Percentiles rank a stretch among this genome's conserved stretches.
Evolutionary conservation across 1,284 basidiomycete species (phyloP).

Genomic region (Hemileia vastatrix): DNA sequence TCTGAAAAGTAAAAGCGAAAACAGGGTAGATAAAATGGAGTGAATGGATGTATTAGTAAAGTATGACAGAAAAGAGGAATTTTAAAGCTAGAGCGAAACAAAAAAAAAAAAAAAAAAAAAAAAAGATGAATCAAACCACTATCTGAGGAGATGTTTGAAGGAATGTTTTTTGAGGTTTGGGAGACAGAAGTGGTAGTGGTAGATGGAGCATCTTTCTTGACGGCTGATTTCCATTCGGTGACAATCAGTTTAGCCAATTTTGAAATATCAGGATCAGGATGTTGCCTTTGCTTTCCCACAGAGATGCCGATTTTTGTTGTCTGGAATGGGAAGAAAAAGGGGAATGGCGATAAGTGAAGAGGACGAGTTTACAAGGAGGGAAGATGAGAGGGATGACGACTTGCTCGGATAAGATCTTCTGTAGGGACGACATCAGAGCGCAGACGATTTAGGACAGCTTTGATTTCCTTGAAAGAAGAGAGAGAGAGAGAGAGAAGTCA

Average conservation of each 20-base stretch:
- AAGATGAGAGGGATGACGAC: neutral
- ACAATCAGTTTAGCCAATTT: slow-evolving; percentile 19
- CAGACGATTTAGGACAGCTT: slow-evolving; percentile 4
- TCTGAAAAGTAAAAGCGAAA: no score
- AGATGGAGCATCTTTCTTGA: slow-evolving; percentile 6
- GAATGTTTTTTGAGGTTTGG: neutral
- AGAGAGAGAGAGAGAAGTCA: neutral
- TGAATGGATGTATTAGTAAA: no score
- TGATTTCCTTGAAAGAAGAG: slow-evolving; percentile 2
- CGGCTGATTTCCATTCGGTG: slow-evolving; percentile 8
- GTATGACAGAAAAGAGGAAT: no score
- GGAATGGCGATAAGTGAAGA: neutral
- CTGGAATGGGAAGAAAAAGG: neutral
- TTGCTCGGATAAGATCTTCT: slow-evolving; percentile 20
- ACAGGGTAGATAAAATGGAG: no score
- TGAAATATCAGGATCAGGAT: slow-evolving; percentile 11
- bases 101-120: neutral
- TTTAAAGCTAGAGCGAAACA: no score
- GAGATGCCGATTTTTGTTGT: slow-evolving; percentile 17
- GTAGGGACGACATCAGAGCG: slow-evolving; percentile 10
- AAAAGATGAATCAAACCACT: neutral
- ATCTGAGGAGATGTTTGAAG: neutral
- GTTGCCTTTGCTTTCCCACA: slow-evolving; percentile 17
- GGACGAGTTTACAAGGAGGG: neutral
- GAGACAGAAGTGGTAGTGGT: neutral